Evolutionary conservation across 208 protist genomes (phyloP), one percentile per base, ranked within the genome.

Genomic region (Histomonas meleagridis): DNA sequence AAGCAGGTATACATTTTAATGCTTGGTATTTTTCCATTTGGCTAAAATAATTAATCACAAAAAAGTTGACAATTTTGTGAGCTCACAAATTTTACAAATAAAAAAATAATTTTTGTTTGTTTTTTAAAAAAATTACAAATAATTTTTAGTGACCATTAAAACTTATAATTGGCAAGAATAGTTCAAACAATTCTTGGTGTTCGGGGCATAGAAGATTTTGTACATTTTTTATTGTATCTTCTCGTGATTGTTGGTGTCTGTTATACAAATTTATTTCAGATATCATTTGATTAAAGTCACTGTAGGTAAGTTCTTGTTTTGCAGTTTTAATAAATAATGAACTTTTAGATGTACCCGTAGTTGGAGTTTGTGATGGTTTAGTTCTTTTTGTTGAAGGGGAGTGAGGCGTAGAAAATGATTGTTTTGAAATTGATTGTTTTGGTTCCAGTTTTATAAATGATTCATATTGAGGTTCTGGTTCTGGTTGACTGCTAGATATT

Each of bases 231-330:
- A 79, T 79, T 4, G 70, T 79, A 49, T 79, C 70, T 51, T 79
- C 70, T 4, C 70, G 4, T 28, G 70, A 49, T 79, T 79, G 70
- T n/a, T 49, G 46, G 10, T 35, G 28, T 49, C 49, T 79, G 49
- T 79, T 79, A 43, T 79, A 79, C 28, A 79, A 79, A 51, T 79
- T 79, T n/a, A 79, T 79, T 23, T 79, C 70, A n/a, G 32, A 51
- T n/a, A 79, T 79, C 70, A 79, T 79, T 21, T 79, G 70, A 51
- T 79, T 79, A 51, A 79, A 79, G 7, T 79, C 70, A 28, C n/a
- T 35, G n/a, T 23, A 35, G 28, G n/a, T 79, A 21, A 79, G 28
- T 51, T 79, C 70, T 79, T 79, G 40, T 51, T 79, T 79, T 10
- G 70, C 70, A 18, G 70, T 40, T 51, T 79, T 79, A 51, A 79